Evolutionary conservation across 805 yeast genomes (phyloP), one percentile per base, ranked within the genome.

Genomic region (Metschnikowia reukaufii): DNA sequence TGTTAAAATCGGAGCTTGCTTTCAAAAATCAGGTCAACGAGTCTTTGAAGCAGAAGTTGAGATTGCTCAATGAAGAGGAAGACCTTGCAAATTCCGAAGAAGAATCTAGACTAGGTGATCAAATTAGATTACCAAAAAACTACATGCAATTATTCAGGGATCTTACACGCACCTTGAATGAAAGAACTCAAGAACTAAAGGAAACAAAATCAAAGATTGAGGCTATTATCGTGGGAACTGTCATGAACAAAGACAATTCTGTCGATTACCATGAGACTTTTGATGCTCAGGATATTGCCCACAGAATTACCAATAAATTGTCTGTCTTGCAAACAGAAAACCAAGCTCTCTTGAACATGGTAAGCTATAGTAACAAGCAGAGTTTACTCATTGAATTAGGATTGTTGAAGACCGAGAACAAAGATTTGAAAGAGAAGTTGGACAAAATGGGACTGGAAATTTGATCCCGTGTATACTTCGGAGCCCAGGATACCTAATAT

Each of bases 231-330:
- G 69, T 68, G 16, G 61, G 66, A 20, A 44, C 60, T 18, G 51
- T 63, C 19, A 51, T 68, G 55, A 57, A 50, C 36, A 52, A 50
- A 39, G 58, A 54, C 19, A 54, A 50, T 41, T 40, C 57, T 9
- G 62, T 70, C 18, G 79, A 82, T 1, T 70, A 72, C 29, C 65
- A 72, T 47, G 90, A 89, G 2, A 71, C 84, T 47, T 84, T 79
- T 61, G 95, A 88, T 57, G 84, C 81, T 42, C 82, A 86, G 57
- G 90, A 86, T 45, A 66, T 86, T 39, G 82, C 91, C 12, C 94
- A 88, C 60, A 83, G 83, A 56, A 79, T 87, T 48, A 71, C 88
- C 33, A 74, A 76, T 34, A 81, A 86, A 56, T 57, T 88, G 52
- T 78, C 79, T 44, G 68, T 76, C 47, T 66, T 88, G 49, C 79